A percentile compares a stretch with the other conserved stretches of the same genome.
These are phyloP conservation scores for Aspergillus clavatus DNA, from an alignment of 2,329 filamentous ascomycete genomes.

Conservation along the genomic window DNA sequence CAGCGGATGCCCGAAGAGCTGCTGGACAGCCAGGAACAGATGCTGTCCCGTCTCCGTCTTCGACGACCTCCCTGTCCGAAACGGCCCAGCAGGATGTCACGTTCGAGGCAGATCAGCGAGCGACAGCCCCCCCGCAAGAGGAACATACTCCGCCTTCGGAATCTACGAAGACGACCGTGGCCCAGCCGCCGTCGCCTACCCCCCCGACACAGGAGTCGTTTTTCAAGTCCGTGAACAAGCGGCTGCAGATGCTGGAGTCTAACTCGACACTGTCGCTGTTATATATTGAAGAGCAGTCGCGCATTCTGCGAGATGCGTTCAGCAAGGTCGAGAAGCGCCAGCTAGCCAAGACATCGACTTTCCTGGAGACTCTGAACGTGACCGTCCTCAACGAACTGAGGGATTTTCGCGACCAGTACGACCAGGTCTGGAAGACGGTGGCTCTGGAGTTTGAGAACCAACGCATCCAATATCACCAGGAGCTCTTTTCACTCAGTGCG, in stretches of 20 bases:
- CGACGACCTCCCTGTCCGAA: constrained; percentile 14
- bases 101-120: constrained; percentile 21
- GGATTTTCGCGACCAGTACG: constrained; percentile 77
- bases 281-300: constrained; percentile 95
- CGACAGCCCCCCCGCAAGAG: constrained; percentile 25
- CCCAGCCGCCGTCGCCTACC: constrained; percentile 51
- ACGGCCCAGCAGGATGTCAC: constrained; percentile 18
- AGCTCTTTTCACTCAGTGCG: constrained; percentile 74
- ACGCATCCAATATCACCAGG: constrained; percentile 74
- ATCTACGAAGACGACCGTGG: constrained; percentile 34
- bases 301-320: constrained; percentile 81
- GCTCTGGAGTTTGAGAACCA: constrained; percentile 87
- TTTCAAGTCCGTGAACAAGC: constrained; percentile 94
- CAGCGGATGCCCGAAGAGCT: constrained; percentile 17
- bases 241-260: constrained; percentile 81
- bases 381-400: constrained; percentile 80
- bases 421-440: constrained; percentile 94
- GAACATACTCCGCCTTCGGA: constrained; percentile 28
- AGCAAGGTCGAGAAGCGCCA: constrained; percentile 83
- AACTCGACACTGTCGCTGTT: constrained; percentile 90
- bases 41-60: constrained; percentile 14
- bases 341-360: constrained; percentile 72
- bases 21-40: constrained; percentile 13
- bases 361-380: constrained; percentile 77
- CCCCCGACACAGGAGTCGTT: constrained; percentile 95